Evolutionary conservation across 805 yeast species (phyloP).

Genomic region (Myxozyma neglecta): DNA sequence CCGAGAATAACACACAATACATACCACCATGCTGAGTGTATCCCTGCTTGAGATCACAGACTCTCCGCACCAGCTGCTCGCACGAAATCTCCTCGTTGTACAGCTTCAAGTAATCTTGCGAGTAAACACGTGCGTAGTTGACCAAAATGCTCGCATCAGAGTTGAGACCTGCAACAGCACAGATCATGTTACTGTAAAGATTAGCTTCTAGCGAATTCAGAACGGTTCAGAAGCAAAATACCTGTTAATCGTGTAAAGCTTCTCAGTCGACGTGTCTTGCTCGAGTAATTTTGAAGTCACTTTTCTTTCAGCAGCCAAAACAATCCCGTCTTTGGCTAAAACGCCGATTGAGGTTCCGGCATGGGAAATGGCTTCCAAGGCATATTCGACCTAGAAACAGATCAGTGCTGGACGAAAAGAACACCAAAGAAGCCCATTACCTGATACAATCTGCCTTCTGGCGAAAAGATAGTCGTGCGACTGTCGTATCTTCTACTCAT

Average conservation of each 20-base stretch:
- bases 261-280: constrained; percentile 91
- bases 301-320: constrained; percentile 94
- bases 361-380: constrained; percentile 82
- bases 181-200: constrained; percentile 56
- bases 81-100: constrained; percentile 95
- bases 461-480: constrained; percentile 97
- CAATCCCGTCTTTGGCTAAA: constrained; percentile 81
- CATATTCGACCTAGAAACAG: constrained; percentile 72
- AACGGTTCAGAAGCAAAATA: constrained; percentile 34
- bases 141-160: constrained; percentile 93
- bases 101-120: constrained; percentile 80
- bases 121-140: constrained; percentile 77
- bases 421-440: constrained; percentile 41
- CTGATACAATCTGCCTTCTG: constrained; percentile 97
- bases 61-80: constrained; percentile 79
- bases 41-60: constrained; percentile 94
- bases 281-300: constrained; percentile 90
- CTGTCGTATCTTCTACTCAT: constrained; percentile 98
- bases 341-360: constrained; percentile 84
- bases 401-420: background rate
- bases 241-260: constrained; percentile 81
- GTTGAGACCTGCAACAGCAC: constrained; percentile 98
- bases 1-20: background rate
- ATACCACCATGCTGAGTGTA: constrained; percentile 93
- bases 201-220: background rate